Base-by-base conservation (phyloP, 1,284 basidiomycete genomes). In the Sporisorium scitamineum region DNA sequence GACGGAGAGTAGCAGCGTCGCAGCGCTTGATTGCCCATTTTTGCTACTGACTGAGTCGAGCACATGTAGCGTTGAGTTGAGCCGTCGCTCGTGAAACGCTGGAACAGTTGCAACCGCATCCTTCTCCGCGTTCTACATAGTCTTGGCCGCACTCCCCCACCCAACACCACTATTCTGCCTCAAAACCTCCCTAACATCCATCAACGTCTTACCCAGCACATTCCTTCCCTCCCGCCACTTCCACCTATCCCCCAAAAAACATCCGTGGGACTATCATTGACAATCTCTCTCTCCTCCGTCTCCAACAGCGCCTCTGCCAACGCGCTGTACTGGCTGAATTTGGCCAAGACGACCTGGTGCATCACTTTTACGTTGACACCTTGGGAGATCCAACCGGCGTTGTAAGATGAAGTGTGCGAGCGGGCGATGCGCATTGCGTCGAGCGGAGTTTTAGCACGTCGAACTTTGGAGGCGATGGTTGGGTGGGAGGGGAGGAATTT, bases 161-260 rank as follows among this genome's bases (percentile, higher is more conserved):
- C 69, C 74, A 5, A 82, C 60, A 11, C 79, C 76, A 7, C 57
- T 59, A 29, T 61, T 59, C 5, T 20, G 50, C 7, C 71, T 53
- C 10, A 82, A 52, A 26, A 65, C 55, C 44, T 82, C 77, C n/a
- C 80, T 68, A 2, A 77, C 76, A 32, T 55, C 61, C 58, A 70
- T 58, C 10, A 82, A 47, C 13, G 68, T 65, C 37, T 79, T 77
- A 11, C 80, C 80, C 8, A 80, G 56, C 54, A 80, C 71, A 31
- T 82, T 82, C 10, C 78, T 63, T 2, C 75, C 79, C n/a, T n/a
- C 5, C 59, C 44, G 6, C 70, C 68, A 2, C 66, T 67, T 4
- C 64, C 60, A 6, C 62, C 71, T 0, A 57, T 55, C n/a, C 79
- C 79, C 80, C 80, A 82, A 37, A 82, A 82, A 6, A 70, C 80